Base-by-base conservation (phyloP, 192 early-diverging fungal genomes). In the Coemansia reversa region DNA sequence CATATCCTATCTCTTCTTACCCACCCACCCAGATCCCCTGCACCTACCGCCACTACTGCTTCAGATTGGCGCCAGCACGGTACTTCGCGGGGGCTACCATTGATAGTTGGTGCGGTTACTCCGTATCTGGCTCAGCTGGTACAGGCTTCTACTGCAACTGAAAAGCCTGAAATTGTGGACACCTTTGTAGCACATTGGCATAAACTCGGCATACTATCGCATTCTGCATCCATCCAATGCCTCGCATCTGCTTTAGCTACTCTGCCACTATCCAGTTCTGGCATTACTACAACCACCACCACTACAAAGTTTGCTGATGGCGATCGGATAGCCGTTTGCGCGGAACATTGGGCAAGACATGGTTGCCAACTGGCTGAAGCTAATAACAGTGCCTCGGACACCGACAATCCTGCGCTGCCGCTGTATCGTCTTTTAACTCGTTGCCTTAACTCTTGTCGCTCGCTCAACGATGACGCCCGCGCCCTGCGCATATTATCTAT, bases 71-170 rank as follows among this genome's bases (percentile, higher is more conserved):
- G 39, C 14, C 39, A 45, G 39, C 39, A 45, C 12, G 39, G 39
- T 45, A 45, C 39, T 2, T 12, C 39, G 14, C 39, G 9, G 14
- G 39, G 39, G 39, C 39, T 45, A 16, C 39, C 39, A 16, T 12
- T 58, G 1, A 35, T 70, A 8, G 60, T 63, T 12, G 22, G 12
- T 7, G 62, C 60, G 19, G 6, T 76, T 8, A 28, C 60, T 11
- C 74, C 74, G 4, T 66, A 76, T 50, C 14, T 76, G n/a, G 29
- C 57, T 2, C 11, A 60, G 28, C 59, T 70, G 25, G 63, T 63
- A 6, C 68, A 52, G 2, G 23, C 25, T 27, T 27, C 39, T 16
- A 16, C 14, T 16, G 12, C 39, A 18, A 20, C 51, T 30, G 42
- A 14, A 24, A 20, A 35, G 29, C 30, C 52, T 3, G 56, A 7